phyloP scores from a whole-genome alignment of 2,329 filamentous ascomycete genomes.

The Shiraia bambusicola region DNA sequence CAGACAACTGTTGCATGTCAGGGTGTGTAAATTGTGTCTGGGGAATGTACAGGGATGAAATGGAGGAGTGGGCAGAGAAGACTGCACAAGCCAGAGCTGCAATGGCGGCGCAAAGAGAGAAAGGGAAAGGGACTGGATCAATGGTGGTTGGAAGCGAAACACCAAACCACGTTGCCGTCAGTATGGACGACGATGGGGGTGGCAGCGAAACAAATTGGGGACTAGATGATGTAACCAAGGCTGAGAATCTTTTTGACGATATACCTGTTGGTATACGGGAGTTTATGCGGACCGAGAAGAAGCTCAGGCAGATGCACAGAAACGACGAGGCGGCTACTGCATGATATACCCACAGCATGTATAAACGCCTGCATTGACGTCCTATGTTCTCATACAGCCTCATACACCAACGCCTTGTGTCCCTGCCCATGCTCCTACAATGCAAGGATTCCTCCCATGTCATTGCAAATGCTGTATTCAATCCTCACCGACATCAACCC shows the following conservation, averaged over 20 bases:
- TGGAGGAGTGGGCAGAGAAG: conserved; percentile 80
- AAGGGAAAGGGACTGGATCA: conserved; percentile 35
- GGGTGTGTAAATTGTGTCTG: conserved; percentile 98
- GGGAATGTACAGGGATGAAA: conserved; percentile 86
- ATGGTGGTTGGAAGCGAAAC: conserved; percentile 43
- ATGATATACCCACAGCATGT: neutral
- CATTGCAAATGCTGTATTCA: conserved; percentile 5
- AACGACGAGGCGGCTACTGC: conserved; percentile 51
- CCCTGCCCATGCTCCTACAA: neutral
- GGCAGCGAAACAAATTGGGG: conserved; percentile 71
- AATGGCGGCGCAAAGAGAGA: conserved; percentile 41
- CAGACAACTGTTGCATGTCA: conserved; percentile 99
- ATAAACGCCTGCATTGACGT: no score
- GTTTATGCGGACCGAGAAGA: conserved; percentile 98
- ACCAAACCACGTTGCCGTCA: conserved; percentile 54
- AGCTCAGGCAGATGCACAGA: conserved; percentile 72
- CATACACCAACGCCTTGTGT: neutral
- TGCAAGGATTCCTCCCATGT: no score
- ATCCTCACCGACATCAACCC: conserved; percentile 73
- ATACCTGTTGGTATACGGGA: conserved; percentile 92
- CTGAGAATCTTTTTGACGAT: conserved; percentile 66
- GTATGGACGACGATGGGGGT: conserved; percentile 79
- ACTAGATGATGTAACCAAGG: conserved; percentile 49
- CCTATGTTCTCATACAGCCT: neutral
- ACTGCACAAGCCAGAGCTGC: conserved; percentile 63